These are phyloP conservation scores for Cystofilobasidium capitatum DNA, from an alignment of 768 basidiomycete genomes.

Conservation along the genomic window DNA sequence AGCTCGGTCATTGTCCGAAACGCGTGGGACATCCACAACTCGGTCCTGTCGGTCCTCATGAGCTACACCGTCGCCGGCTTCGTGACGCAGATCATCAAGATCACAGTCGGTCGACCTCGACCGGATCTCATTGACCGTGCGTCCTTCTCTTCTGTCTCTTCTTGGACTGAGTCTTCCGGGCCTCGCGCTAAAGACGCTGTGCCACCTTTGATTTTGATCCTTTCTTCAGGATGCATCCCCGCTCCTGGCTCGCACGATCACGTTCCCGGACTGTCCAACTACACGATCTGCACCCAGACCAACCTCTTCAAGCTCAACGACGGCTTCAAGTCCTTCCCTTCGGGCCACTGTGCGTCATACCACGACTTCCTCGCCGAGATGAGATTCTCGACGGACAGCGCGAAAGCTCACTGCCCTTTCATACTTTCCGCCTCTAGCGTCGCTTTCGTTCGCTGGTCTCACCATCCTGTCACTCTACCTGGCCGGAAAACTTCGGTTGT, in stretches of 20 bases:
- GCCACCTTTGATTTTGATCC: slow-evolving; percentile 48
- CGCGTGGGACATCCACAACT: slow-evolving; percentile 54
- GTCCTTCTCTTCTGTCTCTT: not conserved
- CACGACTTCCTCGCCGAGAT: not conserved
- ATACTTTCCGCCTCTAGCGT: not conserved
- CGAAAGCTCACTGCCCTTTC: not conserved
- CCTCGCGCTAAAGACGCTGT: slow-evolving; percentile 14
- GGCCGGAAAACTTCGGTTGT: slow-evolving; percentile 84
- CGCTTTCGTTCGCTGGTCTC: slow-evolving; percentile 87
- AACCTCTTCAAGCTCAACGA: slow-evolving; percentile 54
- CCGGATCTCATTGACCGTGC: slow-evolving; percentile 45
- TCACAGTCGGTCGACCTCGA: slow-evolving; percentile 70
- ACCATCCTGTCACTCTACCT: slow-evolving; percentile 81
- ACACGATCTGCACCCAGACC: slow-evolving; percentile 67
- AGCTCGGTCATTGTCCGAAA: slow-evolving; percentile 43
- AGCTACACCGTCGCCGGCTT: slow-evolving; percentile 61
- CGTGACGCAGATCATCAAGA: slow-evolving; percentile 73
- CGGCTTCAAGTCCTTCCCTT: slow-evolving; percentile 54
- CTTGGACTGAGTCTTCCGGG: not conserved
- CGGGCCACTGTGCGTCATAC: slow-evolving; percentile 18
- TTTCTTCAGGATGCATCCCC: slow-evolving; percentile 59
- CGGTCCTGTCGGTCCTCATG: slow-evolving; percentile 21
- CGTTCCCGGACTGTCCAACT: slow-evolving; percentile 55
- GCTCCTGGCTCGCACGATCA: slow-evolving; percentile 55
- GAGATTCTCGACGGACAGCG: not conserved